Base-by-base conservation (phyloP, 2,329 filamentous ascomycete species). In the Aspergillus sp. region DNA sequence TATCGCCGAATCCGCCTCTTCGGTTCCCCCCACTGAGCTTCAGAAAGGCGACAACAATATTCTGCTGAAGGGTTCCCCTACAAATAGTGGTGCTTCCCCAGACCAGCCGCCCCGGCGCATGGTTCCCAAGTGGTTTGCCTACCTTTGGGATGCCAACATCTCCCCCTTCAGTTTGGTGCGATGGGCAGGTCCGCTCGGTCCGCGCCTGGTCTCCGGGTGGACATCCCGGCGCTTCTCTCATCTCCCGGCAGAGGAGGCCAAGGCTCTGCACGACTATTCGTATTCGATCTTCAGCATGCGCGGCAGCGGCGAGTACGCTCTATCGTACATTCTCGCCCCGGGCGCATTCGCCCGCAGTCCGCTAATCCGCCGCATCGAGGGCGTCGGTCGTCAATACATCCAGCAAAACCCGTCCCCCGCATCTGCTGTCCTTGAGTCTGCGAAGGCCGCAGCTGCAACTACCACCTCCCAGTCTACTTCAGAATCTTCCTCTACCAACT, bases 101-200 rank as follows among this genome's bases (percentile, higher is more conserved):
- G 69, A 72, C 39, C 80, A 66, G n/a, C 76, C 84, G 0, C 84
- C 86, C 0, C 79, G 83, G 19, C 80, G 84, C 13, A 89, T 88
- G 2, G 76, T 95, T 2, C 92, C 93, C 0, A 88, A 89, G 75
- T 97, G 94, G 93, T 81, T 98, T 19, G 88, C 89, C 58, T 97
- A 93, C 79, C 86, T 99, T 4, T 99, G 95, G 95, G 95, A 99
- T 67, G 91, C 92, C 67, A 99, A 99, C 73, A 87, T 98, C 65
- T 97, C 93, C 0, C 95, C 95, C 6, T 99, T 99, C 76, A 94
- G 89, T 66, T 81, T 99, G 52, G 87, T 99, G 13, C 90, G 95
- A 61, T 89, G 92, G 82, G 85, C 91, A 1, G 95, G 95, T 0
- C 95, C 95, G 0, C 81, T 99, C 0, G 95, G 95, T 0, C 95